These are phyloP conservation scores for Fraxinus excelsior DNA, from an alignment of 257 asterid genomes.

Conservation along the genomic window DNA sequence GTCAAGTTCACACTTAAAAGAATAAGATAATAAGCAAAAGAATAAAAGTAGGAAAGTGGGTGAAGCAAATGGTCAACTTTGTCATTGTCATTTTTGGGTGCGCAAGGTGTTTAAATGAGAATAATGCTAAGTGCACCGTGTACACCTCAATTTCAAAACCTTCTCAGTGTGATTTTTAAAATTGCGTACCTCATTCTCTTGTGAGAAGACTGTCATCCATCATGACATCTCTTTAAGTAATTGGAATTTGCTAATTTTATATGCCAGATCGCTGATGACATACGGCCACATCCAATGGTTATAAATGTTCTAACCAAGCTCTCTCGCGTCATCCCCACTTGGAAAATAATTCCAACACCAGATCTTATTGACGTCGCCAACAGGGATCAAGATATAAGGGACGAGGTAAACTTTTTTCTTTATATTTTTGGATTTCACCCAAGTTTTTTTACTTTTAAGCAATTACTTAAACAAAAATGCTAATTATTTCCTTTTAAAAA, in stretches of 20 bases:
- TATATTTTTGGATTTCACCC: too few relatives aligned
- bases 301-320: constrained; percentile 35
- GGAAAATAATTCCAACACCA: constrained; percentile 53
- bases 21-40: too few relatives aligned
- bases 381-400: constrained; percentile 46
- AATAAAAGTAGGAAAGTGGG: too few relatives aligned
- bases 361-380: constrained; percentile 50
- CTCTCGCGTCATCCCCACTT: constrained; percentile 45
- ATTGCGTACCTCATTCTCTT: too few relatives aligned
- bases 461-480: neutral
- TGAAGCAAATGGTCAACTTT: neutral
- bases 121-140: too few relatives aligned
- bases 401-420: constrained; percentile 41
- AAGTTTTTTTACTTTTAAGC: neutral
- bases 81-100: neutral
- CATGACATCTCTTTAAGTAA: neutral
- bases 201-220: too few relatives aligned
- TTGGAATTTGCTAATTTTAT: neutral
- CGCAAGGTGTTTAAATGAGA: too few relatives aligned
- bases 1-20: too few relatives aligned
- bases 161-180: too few relatives aligned
- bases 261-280: constrained; percentile 50
- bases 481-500: neutral
- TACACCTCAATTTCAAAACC: too few relatives aligned
- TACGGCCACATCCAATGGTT: constrained; percentile 49